These are phyloP conservation scores for Dactylis glomerata DNA, from an alignment of 176 grass and related monocot species.

Conservation along the genomic window DNA sequence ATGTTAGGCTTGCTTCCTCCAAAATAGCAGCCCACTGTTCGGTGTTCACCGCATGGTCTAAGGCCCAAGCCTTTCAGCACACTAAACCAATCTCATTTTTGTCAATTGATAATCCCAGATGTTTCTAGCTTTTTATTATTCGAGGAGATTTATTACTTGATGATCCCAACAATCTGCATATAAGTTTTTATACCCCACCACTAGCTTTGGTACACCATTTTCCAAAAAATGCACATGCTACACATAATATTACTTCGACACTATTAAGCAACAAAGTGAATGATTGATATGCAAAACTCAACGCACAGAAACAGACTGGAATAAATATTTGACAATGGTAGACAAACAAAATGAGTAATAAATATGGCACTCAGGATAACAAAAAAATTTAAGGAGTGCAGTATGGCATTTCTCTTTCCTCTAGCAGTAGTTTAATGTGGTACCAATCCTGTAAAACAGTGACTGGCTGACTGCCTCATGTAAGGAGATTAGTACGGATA, in stretches of 20 bases:
- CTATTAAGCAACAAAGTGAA: not conserved
- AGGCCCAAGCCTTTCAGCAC: not conserved
- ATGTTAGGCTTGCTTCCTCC: not conserved
- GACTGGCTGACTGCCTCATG: not conserved
- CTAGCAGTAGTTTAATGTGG: conserved; percentile 6
- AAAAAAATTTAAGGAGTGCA: not conserved
- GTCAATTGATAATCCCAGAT: not conserved
- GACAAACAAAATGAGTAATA: not conserved
- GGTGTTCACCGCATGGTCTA: not conserved
- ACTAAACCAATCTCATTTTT: not conserved
- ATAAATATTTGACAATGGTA: not conserved
- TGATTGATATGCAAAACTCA: not conserved
- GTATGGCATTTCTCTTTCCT: not conserved
- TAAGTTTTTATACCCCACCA: not conserved
- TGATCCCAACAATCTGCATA: not conserved
- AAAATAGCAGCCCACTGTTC: not conserved
- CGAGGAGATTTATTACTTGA: not conserved
- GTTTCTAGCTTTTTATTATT: not conserved
- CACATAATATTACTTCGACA: not conserved
- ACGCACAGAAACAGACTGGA: not conserved
- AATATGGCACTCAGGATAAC: not conserved
- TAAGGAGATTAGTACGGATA: not conserved
- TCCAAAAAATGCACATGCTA: not conserved
- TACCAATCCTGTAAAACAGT: not conserved
- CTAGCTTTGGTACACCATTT: not conserved